Evolutionary conservation across 495 filamentous ascomycete genomes (phyloP), one percentile per base, ranked within the genome.

Genomic region (Friedmanniomyces simplex): DNA sequence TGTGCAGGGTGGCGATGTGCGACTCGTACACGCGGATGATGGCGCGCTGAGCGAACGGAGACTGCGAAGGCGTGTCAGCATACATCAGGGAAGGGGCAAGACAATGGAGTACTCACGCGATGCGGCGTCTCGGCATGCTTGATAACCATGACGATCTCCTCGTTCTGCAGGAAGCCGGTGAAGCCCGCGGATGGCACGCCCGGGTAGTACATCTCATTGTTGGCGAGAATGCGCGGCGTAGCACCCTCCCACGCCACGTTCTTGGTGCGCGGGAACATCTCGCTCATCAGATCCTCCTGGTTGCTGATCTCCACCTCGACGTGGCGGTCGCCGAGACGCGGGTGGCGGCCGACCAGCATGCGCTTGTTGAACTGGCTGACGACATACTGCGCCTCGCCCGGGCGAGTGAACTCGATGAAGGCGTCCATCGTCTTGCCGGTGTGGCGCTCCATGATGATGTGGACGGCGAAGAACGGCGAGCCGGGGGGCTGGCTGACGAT

Each of bases 391-490:
- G 86, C 87, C 65, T 84, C 82, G 0, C 70, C 57, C 0, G 71
- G 55, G 6, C 73, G 77, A 30, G 71, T 53, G 48, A 90, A 82
- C 64, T 93, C 88, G 30, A 87, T 80, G 60, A 74, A 93, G 56
- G 79, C 84, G 51, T 90, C 85, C 69, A 83, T 80, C 0, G 88
- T 91, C 76, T 91, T 91, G 48, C 79, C 78, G 0, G 84, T 87
- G 0, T 80, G 73, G 8, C 86, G 82, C 50, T 91, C 88, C 85
- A 93, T 89, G 61, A 89, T 86, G 59, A 93, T 88, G 62, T 93
- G 88, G 11, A 91, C 71, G 0, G 85, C 75, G 49, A 37, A 59
- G 56, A 51, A 63, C 5, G 57, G 59, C 51, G 81, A 82, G 6
- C 82, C 74, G 1, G 68, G 61, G 46, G 81, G 78, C 43, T 74